Percentiles rank a stretch among this genome's conserved stretches.
Evolutionary conservation across 2,329 filamentous ascomycete species (phyloP).

Genomic region (Sphaerulina populicola): DNA sequence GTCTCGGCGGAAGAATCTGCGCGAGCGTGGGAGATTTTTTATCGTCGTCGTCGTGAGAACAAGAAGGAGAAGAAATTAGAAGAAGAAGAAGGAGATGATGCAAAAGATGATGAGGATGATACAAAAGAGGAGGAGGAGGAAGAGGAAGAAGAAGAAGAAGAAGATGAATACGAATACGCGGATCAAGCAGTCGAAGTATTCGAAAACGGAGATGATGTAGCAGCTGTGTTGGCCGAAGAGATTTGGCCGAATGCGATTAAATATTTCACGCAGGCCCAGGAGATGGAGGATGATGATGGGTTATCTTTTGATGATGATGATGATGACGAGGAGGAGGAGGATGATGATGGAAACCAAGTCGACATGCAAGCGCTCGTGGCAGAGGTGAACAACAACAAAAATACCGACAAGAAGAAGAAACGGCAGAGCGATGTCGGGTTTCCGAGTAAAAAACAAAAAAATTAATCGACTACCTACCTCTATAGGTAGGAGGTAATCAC

Average conservation of each 20-base stretch:
- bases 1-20: slow-evolving; percentile 66
- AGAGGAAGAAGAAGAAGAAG: slow-evolving; percentile 38
- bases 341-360: slow-evolving; percentile 48
- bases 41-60: no score
- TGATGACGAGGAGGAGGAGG: slow-evolving; percentile 36
- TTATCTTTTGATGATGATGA: slow-evolving; percentile 63
- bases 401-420: slow-evolving; percentile 29
- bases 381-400: no score
- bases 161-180: slow-evolving; percentile 51
- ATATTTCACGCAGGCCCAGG: slow-evolving; percentile 71
- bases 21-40: no score
- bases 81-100: no score
- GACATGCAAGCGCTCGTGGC: slow-evolving; percentile 44
- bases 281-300: slow-evolving; percentile 53
- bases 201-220: slow-evolving; percentile 76
- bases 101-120: slow-evolving; percentile 34
- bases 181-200: slow-evolving; percentile 73
- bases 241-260: slow-evolving; percentile 81
- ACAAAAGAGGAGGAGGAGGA: slow-evolving; percentile 40
- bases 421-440: slow-evolving; percentile 36
- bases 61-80: no score
- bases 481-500: no score
- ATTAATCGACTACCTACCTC: no score
- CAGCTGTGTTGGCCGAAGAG: slow-evolving; percentile 73
- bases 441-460: slow-evolving; percentile 36